phyloP scores from a whole-genome alignment of 345 rosid genomes.

The Salix suchowensis region DNA sequence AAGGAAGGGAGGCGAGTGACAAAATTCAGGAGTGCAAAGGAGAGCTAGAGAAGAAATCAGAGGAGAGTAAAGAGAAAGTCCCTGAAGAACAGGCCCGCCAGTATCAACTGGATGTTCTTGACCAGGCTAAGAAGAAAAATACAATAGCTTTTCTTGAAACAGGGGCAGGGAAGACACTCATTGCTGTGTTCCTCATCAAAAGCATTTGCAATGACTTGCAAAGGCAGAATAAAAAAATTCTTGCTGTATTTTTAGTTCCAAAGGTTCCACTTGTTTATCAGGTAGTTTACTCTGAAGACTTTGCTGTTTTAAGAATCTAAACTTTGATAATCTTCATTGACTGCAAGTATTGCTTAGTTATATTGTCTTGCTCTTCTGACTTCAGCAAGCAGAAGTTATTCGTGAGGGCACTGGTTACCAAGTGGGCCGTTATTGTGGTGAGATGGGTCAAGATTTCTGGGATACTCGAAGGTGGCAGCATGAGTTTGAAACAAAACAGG shows the following conservation, averaged over 20 bases:
- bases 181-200: conserved; percentile 84
- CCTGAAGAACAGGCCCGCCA: conserved; percentile 86
- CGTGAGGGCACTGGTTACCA: conserved; percentile 63
- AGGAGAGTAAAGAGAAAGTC: conserved; percentile 60
- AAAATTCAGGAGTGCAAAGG: conserved; percentile 39
- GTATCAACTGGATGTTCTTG: conserved; percentile 94
- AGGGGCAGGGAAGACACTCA: conserved; percentile 96
- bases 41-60: conserved; percentile 45
- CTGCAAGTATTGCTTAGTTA: conserved; percentile 5
- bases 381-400: conserved; percentile 95
- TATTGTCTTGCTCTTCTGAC: conserved; percentile 17
- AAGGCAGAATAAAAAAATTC: conserved; percentile 66
- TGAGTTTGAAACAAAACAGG: conserved; percentile 94
- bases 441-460: conserved; percentile 97
- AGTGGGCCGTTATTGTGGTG: conserved; percentile 97
- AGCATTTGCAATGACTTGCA: conserved; percentile 59
- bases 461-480: conserved; percentile 90
- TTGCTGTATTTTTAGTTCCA: conserved; percentile 93
- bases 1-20: conserved; percentile 41
- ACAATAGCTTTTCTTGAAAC: conserved; percentile 98
- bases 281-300: conserved; percentile 35
- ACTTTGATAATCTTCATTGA: conserved; percentile 1
- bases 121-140: conserved; percentile 84
- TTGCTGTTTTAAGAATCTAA: not conserved
- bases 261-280: conserved; percentile 97